Conservation (phyloP, 257 asterid genomes). For the Jacaranda copaia region DNA sequence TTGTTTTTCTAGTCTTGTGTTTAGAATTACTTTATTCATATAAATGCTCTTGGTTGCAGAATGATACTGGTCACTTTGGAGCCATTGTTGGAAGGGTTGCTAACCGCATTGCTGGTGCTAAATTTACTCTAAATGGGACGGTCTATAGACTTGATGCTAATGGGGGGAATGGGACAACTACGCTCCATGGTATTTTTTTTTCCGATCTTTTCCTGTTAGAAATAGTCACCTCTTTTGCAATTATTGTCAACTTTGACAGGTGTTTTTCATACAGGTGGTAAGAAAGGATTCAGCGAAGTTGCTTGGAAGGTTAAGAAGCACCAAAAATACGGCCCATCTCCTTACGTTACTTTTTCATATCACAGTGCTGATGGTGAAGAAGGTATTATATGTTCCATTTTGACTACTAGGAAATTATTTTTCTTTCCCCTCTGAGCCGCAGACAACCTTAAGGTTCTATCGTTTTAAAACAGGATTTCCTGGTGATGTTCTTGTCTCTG, state of each 20-base stretch:
- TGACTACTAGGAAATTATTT: background rate
- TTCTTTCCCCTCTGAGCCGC: too few species aligned
- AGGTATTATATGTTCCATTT: slow-evolving; percentile 43
- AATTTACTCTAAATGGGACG: slow-evolving; percentile 69
- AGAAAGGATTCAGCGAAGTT: slow-evolving; percentile 69
- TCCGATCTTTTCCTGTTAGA: background rate
- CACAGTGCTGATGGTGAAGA: slow-evolving; percentile 80
- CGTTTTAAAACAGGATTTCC: slow-evolving; percentile 66
- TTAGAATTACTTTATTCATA: background rate
- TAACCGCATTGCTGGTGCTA: slow-evolving; percentile 83
- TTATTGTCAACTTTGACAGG: background rate
- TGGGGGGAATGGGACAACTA: slow-evolving; percentile 62
- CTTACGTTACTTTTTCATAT: slow-evolving; percentile 65
- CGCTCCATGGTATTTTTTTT: slow-evolving; percentile 67
- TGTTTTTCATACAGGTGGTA: slow-evolving; percentile 61
- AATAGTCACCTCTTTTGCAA: background rate
- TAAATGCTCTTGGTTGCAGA: slow-evolving; percentile 47
- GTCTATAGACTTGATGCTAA: slow-evolving; percentile 73
- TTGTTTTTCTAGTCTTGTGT: background rate
- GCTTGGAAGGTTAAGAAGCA: slow-evolving; percentile 70
- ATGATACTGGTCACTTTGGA: slow-evolving; percentile 64
- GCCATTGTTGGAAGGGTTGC: slow-evolving; percentile 87
- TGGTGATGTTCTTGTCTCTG: slow-evolving; percentile 55
- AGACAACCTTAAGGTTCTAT: background rate
- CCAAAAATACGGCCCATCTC: slow-evolving; percentile 45